These are phyloP conservation scores for Cyberlindnera xylosilytica DNA, from an alignment of 805 yeast species.

Conservation along the genomic window DNA sequence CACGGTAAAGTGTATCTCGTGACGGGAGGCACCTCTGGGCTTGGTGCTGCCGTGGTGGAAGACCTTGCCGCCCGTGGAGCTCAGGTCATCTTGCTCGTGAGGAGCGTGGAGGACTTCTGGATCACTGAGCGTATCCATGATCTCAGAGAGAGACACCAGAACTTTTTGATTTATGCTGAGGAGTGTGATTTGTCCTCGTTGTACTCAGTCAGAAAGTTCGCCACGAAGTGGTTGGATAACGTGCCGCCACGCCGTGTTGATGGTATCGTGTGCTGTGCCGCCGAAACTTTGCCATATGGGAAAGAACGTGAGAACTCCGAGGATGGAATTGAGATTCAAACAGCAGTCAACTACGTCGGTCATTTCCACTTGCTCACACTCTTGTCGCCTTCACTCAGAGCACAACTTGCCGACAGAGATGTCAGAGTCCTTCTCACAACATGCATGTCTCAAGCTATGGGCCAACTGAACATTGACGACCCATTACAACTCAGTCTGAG, in stretches of 20 bases:
- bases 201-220: slow-evolving; percentile 79
- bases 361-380: slow-evolving; percentile 80
- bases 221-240: slow-evolving; percentile 91
- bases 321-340: slow-evolving; percentile 87
- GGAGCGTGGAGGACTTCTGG: slow-evolving; percentile 69
- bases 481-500: slow-evolving; percentile 57
- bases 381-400: slow-evolving; percentile 76
- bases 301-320: slow-evolving; percentile 57
- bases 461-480: slow-evolving; percentile 57
- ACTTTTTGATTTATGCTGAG: slow-evolving; percentile 85
- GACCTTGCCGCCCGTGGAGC: slow-evolving; percentile 84
- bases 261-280: slow-evolving; percentile 86
- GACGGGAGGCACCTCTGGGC: slow-evolving; percentile 93
- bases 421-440: slow-evolving; percentile 78
- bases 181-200: slow-evolving; percentile 76
- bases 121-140: slow-evolving; percentile 75
- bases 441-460: slow-evolving; percentile 77
- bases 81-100: slow-evolving; percentile 70
- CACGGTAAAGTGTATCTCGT: slow-evolving; percentile 84
- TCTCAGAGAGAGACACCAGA: slow-evolving; percentile 64
- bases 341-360: slow-evolving; percentile 77
- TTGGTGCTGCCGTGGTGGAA: slow-evolving; percentile 73
- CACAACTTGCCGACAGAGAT: slow-evolving; percentile 94
- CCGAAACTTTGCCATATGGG: slow-evolving; percentile 72
- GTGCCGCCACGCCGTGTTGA: slow-evolving; percentile 88